These are phyloP conservation scores for Trichophyton schoenleinii DNA, from an alignment of 2,329 filamentous ascomycete species.

Conservation along the genomic window DNA sequence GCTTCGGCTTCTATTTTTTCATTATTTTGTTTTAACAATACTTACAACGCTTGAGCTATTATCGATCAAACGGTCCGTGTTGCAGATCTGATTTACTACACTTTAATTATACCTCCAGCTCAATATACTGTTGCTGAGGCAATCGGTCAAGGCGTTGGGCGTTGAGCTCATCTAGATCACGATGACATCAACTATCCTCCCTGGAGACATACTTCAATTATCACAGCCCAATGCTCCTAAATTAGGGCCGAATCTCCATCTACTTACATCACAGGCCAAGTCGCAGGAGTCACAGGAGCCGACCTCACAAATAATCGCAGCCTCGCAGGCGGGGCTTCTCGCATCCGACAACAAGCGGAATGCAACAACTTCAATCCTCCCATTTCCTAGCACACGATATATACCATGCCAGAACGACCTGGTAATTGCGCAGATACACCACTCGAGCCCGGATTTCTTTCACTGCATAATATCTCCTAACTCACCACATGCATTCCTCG, in stretches of 20 bases:
- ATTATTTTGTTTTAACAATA: not conserved
- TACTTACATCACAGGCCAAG: constrained; percentile 52
- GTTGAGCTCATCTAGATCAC: constrained; percentile 2
- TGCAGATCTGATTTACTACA: not conserved
- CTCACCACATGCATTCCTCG: constrained; percentile 54
- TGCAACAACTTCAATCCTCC: constrained; percentile 21
- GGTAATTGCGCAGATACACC: constrained; percentile 74
- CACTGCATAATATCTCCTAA: constrained; percentile 61
- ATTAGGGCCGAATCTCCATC: constrained; percentile 70
- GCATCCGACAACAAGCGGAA: constrained; percentile 31
- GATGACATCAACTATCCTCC: constrained; percentile 62
- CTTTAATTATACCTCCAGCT: not conserved
- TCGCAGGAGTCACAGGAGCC: constrained; percentile 45
- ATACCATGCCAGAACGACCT: constrained; percentile 68
- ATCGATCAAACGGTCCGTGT: not conserved
- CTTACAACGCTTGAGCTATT: not conserved
- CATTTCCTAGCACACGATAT: constrained; percentile 48
- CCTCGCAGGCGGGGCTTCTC: constrained; percentile 26
- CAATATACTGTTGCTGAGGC: not conserved
- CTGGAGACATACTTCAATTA: constrained; percentile 60
- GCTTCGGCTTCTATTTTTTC: not conserved
- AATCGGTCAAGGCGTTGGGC: not conserved
- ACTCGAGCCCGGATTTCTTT: constrained; percentile 63
- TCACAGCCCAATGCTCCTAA: constrained; percentile 50
- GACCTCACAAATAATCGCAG: constrained; percentile 36